Percentiles rank a stretch among this genome's conserved stretches.
Conservation (phyloP, 192 early-diverging fungal genomes). For the Rhizoclosmatium globosum region DNA sequence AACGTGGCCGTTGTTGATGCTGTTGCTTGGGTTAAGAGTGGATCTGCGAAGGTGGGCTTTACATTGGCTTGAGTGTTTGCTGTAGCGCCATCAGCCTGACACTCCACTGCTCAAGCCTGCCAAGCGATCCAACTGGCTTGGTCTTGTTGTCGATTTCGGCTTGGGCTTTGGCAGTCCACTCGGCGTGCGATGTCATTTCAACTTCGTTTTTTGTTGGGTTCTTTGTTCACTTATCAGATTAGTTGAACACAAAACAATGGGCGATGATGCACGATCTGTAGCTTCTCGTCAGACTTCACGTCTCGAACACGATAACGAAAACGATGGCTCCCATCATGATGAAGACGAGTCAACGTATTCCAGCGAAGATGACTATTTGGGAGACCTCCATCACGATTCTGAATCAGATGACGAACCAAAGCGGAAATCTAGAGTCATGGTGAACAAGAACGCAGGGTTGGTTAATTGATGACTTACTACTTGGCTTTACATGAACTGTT, state of each 20-base stretch:
- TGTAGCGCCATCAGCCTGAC: slow-evolving; percentile 32
- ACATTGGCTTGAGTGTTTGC: slow-evolving; percentile 26
- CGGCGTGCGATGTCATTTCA: too few relatives aligned
- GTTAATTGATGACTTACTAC: neutral
- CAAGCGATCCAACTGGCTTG: slow-evolving; percentile 41
- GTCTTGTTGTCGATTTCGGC: slow-evolving; percentile 38
- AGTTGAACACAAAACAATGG: too few relatives aligned
- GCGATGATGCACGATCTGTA: too few relatives aligned
- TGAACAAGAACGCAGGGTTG: slow-evolving; percentile 31
- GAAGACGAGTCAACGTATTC: neutral
- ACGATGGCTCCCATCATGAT: too few relatives aligned
- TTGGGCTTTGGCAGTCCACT: neutral
- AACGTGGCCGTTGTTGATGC: slow-evolving; percentile 20
- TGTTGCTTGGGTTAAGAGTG: neutral
- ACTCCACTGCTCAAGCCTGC: slow-evolving; percentile 25
- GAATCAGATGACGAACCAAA: neutral
- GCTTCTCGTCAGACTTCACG: too few relatives aligned
- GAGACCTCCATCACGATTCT: neutral
- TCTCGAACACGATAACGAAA: neutral
- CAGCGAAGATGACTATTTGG: neutral
- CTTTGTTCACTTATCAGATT: too few relatives aligned
- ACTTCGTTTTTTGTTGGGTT: too few relatives aligned
- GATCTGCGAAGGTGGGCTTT: neutral
- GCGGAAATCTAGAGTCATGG: slow-evolving; percentile 10
- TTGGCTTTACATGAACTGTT: neutral